Base-by-base conservation (phyloP, 805 yeast genomes). In the Teunomyces funiuensis region DNA sequence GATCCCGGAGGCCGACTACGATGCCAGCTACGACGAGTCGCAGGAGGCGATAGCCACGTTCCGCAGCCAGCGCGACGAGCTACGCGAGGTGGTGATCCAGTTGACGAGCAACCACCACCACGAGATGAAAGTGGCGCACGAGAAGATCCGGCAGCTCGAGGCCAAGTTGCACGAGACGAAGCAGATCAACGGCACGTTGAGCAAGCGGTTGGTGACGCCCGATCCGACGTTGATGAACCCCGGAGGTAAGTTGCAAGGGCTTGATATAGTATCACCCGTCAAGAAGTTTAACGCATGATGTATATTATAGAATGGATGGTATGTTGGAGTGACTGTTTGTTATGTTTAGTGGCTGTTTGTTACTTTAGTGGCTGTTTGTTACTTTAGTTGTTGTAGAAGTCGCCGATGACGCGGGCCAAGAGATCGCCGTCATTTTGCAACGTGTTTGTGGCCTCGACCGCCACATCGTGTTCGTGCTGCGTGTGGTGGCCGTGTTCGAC, bases 181-280 rank as follows among this genome's bases (percentile, higher is more conserved):
- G 25, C 30, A 42, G 13, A 61, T 69, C 36, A 69, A 65, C 45
- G 67, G 61, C 16, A 64, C 60, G 45, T 53, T 68, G 40, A 61
- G 64, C 42, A 51, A 51, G 31, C 51, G 69, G 42, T 49, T 47
- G 34, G 34, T 31, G 34, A 31, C 34, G 25, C 34, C 34, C 9
- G 34, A 31, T 17, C 34, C 34, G 13, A 31, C 19, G 34, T 31
- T 31, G 34, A 31, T 31, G 34, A 40, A 42, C 20, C 48, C 52
- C 33, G 69, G 71, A 10, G 73, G 72, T 1, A 65, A 60, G 45
- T 53, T 70, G 28, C 68, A 66, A 39, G 74, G 74, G 5, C 63
- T 70, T 37, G 50, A 63, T 19, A 61, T 69, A 17, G 68, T 69
- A 4, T 53, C 69, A 4, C 66, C 72, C 3, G 53, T 54, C 23